Conservation (phyloP, 768 basidiomycete genomes). For the Pleurotus giganteus region DNA sequence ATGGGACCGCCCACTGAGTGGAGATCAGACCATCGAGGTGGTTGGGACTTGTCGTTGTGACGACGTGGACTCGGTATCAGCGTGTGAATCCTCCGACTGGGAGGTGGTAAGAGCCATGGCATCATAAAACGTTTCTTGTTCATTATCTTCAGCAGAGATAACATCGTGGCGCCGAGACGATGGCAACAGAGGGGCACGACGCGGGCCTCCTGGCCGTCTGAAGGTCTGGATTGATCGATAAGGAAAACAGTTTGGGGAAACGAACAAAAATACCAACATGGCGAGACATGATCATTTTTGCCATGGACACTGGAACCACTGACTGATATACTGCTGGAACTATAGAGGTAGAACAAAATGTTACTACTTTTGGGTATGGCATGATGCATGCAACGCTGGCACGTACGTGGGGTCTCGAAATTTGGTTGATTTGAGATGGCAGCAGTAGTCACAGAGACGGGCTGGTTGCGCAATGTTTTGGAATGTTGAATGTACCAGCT, state of each 20-base stretch:
- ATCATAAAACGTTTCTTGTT: not conserved
- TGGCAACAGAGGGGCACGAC: slow-evolving; percentile 7
- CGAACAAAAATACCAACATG: slow-evolving; percentile 32
- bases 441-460: slow-evolving; percentile 9
- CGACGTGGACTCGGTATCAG: not conserved
- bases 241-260: not conserved
- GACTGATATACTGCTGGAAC: slow-evolving; percentile 43
- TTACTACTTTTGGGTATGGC: slow-evolving; percentile 7
- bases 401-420: slow-evolving; percentile 26
- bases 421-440: slow-evolving; percentile 20
- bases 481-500: slow-evolving; percentile 7
- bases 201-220: slow-evolving; percentile 9
- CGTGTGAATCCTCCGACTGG: not conserved
- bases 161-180: slow-evolving; percentile 4
- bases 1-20: not conserved
- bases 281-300: slow-evolving; percentile 52
- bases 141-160: not conserved
- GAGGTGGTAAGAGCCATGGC: not conserved
- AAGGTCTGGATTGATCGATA: slow-evolving; percentile 5
- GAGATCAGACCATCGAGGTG: slow-evolving; percentile 5
- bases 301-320: slow-evolving; percentile 45
- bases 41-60: not conserved
- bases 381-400: not conserved
- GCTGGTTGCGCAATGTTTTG: slow-evolving; percentile 16
- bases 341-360: slow-evolving; percentile 15